Conservation (phyloP, 2,329 filamentous ascomycete genomes). For the Amauroascus verrucosus region DNA sequence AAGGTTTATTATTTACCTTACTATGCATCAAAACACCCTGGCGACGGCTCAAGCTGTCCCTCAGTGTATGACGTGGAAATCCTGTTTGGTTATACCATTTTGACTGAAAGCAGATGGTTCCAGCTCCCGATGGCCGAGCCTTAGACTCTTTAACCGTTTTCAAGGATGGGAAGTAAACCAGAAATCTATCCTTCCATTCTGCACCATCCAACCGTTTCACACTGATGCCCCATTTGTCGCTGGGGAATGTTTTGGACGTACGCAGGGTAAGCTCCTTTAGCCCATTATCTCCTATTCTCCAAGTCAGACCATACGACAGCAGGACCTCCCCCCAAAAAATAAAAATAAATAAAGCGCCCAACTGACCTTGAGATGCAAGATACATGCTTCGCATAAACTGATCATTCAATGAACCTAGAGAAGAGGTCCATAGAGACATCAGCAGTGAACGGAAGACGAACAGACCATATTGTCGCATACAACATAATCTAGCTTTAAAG, state of each 20-base stretch:
- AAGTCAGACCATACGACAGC: neutral
- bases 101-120: slow-evolving; percentile 69
- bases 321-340: no score
- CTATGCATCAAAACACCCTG: slow-evolving; percentile 73
- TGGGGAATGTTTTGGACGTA: slow-evolving; percentile 21
- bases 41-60: slow-evolving; percentile 64
- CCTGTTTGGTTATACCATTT: slow-evolving; percentile 59
- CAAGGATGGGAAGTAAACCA: slow-evolving; percentile 70
- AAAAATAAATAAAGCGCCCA: slow-evolving; percentile 6
- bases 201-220: slow-evolving; percentile 25
- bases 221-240: slow-evolving; percentile 30
- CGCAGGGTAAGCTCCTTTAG: slow-evolving; percentile 34
- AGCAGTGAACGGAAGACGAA: neutral
- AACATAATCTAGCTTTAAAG: slow-evolving; percentile 62
- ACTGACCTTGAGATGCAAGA: slow-evolving; percentile 46
- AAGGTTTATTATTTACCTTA: slow-evolving; percentile 48
- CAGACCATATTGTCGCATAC: slow-evolving; percentile 36
- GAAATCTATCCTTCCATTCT: slow-evolving; percentile 46
- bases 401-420: slow-evolving; percentile 64
- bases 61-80: slow-evolving; percentile 63
- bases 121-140: slow-evolving; percentile 55
- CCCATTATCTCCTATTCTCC: slow-evolving; percentile 38
- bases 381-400: slow-evolving; percentile 54
- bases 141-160: slow-evolving; percentile 57
- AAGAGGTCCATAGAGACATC: slow-evolving; percentile 52